Base-by-base conservation (phyloP, 2,329 filamentous ascomycete species). In the Triangularia verruculosa region DNA sequence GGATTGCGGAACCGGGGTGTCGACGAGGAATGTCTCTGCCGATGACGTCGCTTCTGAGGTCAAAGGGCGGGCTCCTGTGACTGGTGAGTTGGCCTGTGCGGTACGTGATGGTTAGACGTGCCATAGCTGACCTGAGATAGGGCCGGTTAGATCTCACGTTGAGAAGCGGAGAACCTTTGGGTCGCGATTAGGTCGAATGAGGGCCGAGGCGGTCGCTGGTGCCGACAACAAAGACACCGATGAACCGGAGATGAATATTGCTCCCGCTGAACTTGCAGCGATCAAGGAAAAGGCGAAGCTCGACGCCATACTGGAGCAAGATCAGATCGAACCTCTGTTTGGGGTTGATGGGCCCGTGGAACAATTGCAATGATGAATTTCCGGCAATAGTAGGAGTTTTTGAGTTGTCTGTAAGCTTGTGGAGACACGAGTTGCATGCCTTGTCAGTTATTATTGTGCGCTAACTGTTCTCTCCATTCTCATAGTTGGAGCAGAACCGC, bases 1-100 rank as follows among this genome's bases (percentile, higher is more conserved):
- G 1, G 52, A 59, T 5, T 73, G 69, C 59, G 30, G 15, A 8
- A 3, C 13, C 1, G 24, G 7, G 13, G 12, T 15, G 5, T 27
- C 22, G 12, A 25, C 8, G 13, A 30, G 30, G 17, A 20, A 9
- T 9, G 20, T 15, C 7, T 39, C 34, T n/a, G 12, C 34, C 15
- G 15, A 9, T 7, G 34, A n/a, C 4, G n/a, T n/a, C n/a, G 27
- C 27, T 9, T 28, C 27, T 28, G 27, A 9, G 27, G 27, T 9
- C 9, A 9, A 28, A 5, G 34, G 34, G 5, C 34, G 34, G n/a
- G 34, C 15, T 11, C 15, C 34, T 20, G n/a, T 43, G 15, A 17
- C 1, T 5, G 34, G 34, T 43, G n/a, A 43, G 34, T 43, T 8
- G 11, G 5, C 4, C 15, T 12, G 32, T 15, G 32, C 15, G 13